Evolutionary conservation across 75 land plant genomes (phyloP).

Genomic region (Cunninghamia lanceolata): DNA sequence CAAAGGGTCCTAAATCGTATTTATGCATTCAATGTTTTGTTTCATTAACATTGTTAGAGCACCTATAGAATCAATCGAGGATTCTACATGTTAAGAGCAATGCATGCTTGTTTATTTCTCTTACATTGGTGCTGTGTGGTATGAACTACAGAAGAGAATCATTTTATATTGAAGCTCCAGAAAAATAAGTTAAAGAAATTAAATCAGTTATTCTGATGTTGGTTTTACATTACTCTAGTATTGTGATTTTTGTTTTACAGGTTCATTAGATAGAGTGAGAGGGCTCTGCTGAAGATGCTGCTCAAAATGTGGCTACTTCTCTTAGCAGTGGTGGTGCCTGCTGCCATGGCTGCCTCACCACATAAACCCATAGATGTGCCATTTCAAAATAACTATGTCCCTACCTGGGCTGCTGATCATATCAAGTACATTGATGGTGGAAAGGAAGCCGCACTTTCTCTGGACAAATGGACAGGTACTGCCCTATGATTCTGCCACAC

Average conservation of each 20-base stretch:
- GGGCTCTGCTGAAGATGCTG: not conserved
- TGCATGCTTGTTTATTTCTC: not conserved
- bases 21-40: too few species aligned
- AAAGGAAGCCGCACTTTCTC: slow-evolving; percentile 29
- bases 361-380: slow-evolving; percentile 46
- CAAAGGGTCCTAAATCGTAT: too few species aligned
- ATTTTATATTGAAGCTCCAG: not conserved
- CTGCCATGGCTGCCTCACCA: slow-evolving; percentile 34
- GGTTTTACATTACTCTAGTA: not conserved
- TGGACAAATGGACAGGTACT: slow-evolving; percentile 62
- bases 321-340: not conserved
- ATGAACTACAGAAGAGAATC: not conserved
- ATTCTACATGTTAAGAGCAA: not conserved
- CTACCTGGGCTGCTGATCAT: slow-evolving; percentile 66
- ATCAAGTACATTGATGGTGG: slow-evolving; percentile 66
- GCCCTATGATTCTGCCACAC: not conserved
- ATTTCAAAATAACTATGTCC: slow-evolving; percentile 50
- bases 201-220: not conserved
- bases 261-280: too few species aligned
- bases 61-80: not conserved
- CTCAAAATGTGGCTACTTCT: not conserved
- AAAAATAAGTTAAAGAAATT: not conserved
- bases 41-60: not conserved
- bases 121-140: not conserved
- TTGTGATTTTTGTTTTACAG: not conserved